Base-by-base conservation (phyloP, 2,329 filamentous ascomycete species). In the Ophiosphaerella herpotricha region DNA sequence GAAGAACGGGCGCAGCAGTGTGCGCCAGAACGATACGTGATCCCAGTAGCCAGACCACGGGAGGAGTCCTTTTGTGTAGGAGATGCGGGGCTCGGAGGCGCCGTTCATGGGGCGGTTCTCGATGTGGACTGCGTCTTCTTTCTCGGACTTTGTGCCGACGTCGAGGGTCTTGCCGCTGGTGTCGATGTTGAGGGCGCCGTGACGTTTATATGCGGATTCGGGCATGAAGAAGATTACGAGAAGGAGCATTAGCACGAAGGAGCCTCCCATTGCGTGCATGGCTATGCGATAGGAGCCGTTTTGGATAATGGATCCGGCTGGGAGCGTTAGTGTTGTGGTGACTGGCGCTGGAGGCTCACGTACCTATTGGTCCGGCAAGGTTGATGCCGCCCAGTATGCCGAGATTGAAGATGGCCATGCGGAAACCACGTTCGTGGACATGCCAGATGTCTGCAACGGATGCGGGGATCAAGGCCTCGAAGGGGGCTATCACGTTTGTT, bases 221-320 rank as follows among this genome's bases (percentile, higher is more conserved):
- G 62, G 62, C 62, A 65, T 65, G 33, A 61, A 63, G 33, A 65
- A 58, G n/a, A 62, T 40, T 24, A 63, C 51, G 4, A 65, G 49
- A 11, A 65, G 35, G 3, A 65, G 48, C 56, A 60, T 60, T 3
- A 65, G 13, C 1, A 60, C 52, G 11, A 63, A 61, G 7, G 60
- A 54, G 1, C 52, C 62, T 2, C 62, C 62, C 60, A 65, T 65
- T 5, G 43, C 55, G 33, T 65, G 57, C 56, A 65, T 59, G 7
- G 56, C 53, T 8, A 57, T 52, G 13, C 57, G 52, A 31, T 58
- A 63, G 4, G 51, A 55, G 29, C 56, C 54, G n/a, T 60, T 37
- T 31, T 65, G 51, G 3, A 65, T 65, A n/a, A 65, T 39, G 9
- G 54, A 55, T 12, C 62, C 62, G 23, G 58, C 58, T 46, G 13